phyloP scores from a whole-genome alignment of 805 yeast species.

The Wickerhamomyces strasburgensis region DNA sequence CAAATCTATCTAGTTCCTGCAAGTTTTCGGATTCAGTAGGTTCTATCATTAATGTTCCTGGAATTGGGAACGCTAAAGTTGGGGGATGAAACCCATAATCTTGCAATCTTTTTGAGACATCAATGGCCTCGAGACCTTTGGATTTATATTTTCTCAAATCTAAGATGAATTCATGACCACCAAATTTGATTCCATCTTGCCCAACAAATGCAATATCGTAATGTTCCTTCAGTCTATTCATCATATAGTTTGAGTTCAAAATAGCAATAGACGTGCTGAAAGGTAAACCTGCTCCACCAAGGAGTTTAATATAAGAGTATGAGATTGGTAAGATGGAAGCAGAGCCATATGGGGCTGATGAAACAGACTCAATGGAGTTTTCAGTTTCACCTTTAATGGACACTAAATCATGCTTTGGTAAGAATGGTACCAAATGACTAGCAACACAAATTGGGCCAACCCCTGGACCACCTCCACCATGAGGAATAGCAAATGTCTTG shows the following conservation, averaged over 20 bases:
- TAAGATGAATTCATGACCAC: conserved; percentile 95
- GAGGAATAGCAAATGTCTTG: conserved; percentile 96
- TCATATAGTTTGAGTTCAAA: conserved; percentile 95
- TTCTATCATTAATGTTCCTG: conserved; percentile 96
- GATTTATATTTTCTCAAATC: conserved; percentile 83
- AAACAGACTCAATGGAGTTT: conserved; percentile 66
- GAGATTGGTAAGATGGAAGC: conserved; percentile 92
- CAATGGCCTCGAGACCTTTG: conserved; percentile 86
- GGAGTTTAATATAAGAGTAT: conserved; percentile 89
- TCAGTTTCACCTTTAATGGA: conserved; percentile 36
- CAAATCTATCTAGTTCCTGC: conserved; percentile 85
- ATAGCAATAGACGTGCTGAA: conserved; percentile 87
- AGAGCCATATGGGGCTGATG: conserved; percentile 94
- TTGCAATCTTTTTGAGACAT: conserved; percentile 93
- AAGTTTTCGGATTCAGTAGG: conserved; percentile 94
- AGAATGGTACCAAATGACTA: conserved; percentile 68
- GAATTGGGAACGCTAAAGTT: conserved; percentile 97
- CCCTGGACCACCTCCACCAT: conserved; percentile 99
- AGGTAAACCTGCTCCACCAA: conserved; percentile 83
- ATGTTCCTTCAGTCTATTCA: conserved; percentile 62
- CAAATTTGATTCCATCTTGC: conserved; percentile 56
- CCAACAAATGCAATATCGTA: conserved; percentile 76
- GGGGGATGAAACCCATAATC: conserved; percentile 99
- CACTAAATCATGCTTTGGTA: conserved; percentile 73
- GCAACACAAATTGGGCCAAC: conserved; percentile 97